Conservation (phyloP, 306 rosid species). For the Trifolium pratense region DNA sequence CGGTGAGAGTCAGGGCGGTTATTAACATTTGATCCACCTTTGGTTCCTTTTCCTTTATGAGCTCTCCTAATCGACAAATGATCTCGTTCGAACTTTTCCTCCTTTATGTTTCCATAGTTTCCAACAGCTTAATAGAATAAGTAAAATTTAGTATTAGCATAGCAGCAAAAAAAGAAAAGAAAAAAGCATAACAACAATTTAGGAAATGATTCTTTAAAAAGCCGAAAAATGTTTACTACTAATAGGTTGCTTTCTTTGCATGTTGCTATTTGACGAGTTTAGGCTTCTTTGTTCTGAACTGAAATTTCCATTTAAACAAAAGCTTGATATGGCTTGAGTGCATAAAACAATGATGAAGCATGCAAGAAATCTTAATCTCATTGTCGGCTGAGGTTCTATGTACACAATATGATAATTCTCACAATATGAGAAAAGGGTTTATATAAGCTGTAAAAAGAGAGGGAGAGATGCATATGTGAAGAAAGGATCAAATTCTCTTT, state of each 20-base stretch:
- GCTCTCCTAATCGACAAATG: background rate
- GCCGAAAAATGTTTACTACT: background rate
- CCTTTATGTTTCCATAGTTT: constrained; percentile 9
- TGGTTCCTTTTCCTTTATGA: constrained; percentile 8
- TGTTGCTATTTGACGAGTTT: constrained; percentile 9
- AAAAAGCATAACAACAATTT: background rate
- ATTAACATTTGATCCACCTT: background rate
- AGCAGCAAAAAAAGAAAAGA: background rate
- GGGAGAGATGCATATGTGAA: background rate
- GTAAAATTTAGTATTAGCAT: background rate
- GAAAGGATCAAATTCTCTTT: constrained; percentile 7
- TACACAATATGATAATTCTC: background rate
- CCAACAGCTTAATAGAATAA: background rate
- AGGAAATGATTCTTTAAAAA: background rate
- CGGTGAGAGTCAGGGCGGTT: background rate
- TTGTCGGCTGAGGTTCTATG: background rate
- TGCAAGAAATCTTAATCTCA: constrained; percentile 16
- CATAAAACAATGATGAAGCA: constrained; percentile 10
- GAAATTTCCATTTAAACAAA: background rate
- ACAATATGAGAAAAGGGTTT: background rate
- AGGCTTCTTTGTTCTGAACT: constrained; percentile 1
- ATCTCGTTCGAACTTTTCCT: background rate
- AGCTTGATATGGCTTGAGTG: constrained; percentile 23
- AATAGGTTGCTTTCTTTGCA: constrained; percentile 14
- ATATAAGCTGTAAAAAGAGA: constrained; percentile 21